phyloP scores from a whole-genome alignment of 2,329 filamentous ascomycete species.

The Xylariaceae sp. region DNA sequence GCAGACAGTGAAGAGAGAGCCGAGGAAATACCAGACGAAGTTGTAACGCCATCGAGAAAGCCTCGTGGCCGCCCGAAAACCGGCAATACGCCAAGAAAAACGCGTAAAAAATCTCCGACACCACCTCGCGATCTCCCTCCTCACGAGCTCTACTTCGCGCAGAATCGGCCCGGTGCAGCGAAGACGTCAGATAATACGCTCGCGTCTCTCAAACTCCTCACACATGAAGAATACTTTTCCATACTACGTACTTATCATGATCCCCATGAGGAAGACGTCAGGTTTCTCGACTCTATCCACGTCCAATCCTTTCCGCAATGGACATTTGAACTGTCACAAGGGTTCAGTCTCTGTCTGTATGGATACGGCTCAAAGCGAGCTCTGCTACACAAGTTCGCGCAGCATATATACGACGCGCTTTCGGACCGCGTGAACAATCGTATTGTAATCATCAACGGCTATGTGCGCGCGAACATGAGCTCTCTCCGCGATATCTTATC shows the following conservation, averaged over 20 bases:
- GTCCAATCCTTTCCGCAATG: constrained; percentile 83
- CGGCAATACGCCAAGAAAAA: constrained; percentile 35
- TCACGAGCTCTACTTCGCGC: constrained; percentile 89
- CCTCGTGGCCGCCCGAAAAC: constrained; percentile 39
- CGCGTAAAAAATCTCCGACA: constrained; percentile 65
- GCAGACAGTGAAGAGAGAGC: constrained; percentile 33
- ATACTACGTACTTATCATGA: constrained; percentile 61
- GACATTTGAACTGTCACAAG: constrained; percentile 81
- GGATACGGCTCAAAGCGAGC: constrained; percentile 86
- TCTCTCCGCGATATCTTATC: constrained; percentile 66
- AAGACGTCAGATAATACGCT: constrained; percentile 88
- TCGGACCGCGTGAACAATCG: constrained; percentile 43
- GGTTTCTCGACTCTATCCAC: constrained; percentile 71
- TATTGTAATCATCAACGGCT: constrained; percentile 85
- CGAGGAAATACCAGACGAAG: constrained; percentile 24
- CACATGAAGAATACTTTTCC: constrained; percentile 87
- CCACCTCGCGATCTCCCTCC: constrained; percentile 78
- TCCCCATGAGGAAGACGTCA: constrained; percentile 64
- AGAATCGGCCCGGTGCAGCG: constrained; percentile 75
- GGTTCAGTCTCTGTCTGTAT: constrained; percentile 86
- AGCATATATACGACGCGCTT: constrained; percentile 55
- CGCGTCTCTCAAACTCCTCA: constrained; percentile 68
- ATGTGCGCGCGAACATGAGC: constrained; percentile 55
- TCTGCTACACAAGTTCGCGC: constrained; percentile 71
- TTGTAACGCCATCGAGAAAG: constrained; percentile 45